Conservation (phyloP, 352 stramenopile species). For the Phytophthora tubulina region DNA sequence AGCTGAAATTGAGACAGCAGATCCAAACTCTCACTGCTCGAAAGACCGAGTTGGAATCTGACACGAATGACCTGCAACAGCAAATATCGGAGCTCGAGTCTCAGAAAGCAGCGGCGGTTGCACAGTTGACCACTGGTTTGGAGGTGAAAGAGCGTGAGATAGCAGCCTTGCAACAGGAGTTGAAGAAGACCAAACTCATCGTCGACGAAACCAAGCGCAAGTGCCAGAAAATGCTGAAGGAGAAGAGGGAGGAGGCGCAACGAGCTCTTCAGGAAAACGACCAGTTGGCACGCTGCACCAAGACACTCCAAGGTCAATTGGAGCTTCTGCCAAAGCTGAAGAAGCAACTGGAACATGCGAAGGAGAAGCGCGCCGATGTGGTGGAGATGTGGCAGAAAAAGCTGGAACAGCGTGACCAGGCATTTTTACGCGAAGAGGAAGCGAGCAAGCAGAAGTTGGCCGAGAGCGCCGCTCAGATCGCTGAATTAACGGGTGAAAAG, state of each 20-base stretch:
- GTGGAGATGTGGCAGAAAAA: slow-evolving; percentile 34
- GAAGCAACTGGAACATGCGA: slow-evolving; percentile 57
- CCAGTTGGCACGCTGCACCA: slow-evolving; percentile 33
- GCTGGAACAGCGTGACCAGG: slow-evolving; percentile 52
- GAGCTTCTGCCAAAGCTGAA: slow-evolving; percentile 65
- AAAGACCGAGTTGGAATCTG: slow-evolving; percentile 16
- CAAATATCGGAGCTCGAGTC: slow-evolving; percentile 45
- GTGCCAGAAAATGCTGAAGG: slow-evolving; percentile 58
- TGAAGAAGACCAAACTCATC: slow-evolving; percentile 53
- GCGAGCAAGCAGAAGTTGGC: slow-evolving; percentile 51
- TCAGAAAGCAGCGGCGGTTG: slow-evolving; percentile 24
- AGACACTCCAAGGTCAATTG: slow-evolving; percentile 47
- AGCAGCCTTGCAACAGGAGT: slow-evolving; percentile 36
- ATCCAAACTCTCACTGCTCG: slow-evolving; percentile 43
- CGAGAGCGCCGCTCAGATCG: slow-evolving; percentile 39
- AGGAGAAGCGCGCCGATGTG: slow-evolving; percentile 49
- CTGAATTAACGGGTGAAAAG: slow-evolving; percentile 37
- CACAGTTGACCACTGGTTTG: slow-evolving; percentile 34
- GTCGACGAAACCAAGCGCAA: slow-evolving; percentile 56
- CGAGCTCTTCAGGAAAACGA: slow-evolving; percentile 59
- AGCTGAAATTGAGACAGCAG: slow-evolving; percentile 40
- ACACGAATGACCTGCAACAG: slow-evolving; percentile 39
- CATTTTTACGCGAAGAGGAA: slow-evolving; percentile 64
- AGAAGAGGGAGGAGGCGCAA: slow-evolving; percentile 65
- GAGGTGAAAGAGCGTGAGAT: slow-evolving; percentile 34